Conservation (phyloP, 352 stramenopile genomes). For the Phytophthora pseudosyringae region DNA sequence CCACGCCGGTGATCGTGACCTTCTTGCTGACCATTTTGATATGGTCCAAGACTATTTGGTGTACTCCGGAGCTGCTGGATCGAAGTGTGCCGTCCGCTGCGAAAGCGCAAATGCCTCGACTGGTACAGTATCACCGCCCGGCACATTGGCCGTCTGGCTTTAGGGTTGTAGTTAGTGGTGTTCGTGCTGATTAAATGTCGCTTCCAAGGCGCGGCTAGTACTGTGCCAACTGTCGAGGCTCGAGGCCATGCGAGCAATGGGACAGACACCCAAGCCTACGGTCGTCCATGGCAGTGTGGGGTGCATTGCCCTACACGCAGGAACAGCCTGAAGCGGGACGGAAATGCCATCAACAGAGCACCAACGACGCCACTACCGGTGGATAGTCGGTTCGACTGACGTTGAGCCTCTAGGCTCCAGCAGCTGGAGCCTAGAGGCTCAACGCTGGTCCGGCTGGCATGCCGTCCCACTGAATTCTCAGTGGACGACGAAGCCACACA, state of each 20-base stretch:
- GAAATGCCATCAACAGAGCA: neutral
- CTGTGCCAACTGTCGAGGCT: too few relatives aligned
- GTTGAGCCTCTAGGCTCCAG: conserved; percentile 24
- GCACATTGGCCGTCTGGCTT: conserved; percentile 30
- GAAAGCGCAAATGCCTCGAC: conserved; percentile 36
- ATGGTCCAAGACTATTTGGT: conserved; percentile 4
- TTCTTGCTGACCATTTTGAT: conserved; percentile 41
- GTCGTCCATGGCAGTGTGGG: neutral
- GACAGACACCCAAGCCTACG: conserved; percentile 14
- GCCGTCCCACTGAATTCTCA: conserved; percentile 4
- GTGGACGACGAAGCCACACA: conserved; percentile 6
- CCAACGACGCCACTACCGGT: conserved; percentile 19
- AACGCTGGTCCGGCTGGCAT: too few relatives aligned
- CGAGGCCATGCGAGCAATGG: conserved; percentile 7
- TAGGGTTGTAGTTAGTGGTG: conserved; percentile 20
- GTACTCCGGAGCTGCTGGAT: conserved; percentile 1
- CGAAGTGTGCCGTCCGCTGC: conserved; percentile 17
- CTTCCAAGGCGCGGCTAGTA: too few relatives aligned
- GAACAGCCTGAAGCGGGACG: neutral
- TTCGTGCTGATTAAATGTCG: too few relatives aligned
- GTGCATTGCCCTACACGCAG: neutral
- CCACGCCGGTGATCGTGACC: conserved; percentile 41
- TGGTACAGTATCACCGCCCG: conserved; percentile 26
- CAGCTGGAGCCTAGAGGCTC: too few relatives aligned
- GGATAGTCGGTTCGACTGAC: conserved; percentile 21